Percentiles rank a stretch among this genome's conserved stretches.
Evolutionary conservation across 2,329 filamentous ascomycete species (phyloP).

Genomic region (Cercospora citrullina): DNA sequence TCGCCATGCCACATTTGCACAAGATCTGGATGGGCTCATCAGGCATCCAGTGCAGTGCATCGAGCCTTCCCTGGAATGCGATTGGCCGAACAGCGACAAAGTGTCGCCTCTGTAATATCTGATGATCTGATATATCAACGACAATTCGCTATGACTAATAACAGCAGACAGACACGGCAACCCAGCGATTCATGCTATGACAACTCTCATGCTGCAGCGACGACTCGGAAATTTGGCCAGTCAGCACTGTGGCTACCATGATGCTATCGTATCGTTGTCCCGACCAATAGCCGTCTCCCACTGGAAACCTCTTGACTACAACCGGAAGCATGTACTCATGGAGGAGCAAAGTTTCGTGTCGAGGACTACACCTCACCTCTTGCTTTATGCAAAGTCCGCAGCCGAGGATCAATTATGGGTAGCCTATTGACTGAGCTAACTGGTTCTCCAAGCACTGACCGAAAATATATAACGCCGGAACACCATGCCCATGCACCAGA

Average conservation of each 20-base stretch:
- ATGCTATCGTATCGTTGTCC: background rate
- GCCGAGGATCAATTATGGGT: background rate
- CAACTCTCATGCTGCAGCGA: background rate
- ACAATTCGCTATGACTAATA: background rate
- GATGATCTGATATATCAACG: background rate
- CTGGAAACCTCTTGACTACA: background rate
- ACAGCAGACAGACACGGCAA: background rate
- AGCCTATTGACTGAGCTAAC: background rate
- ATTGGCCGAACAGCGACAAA: background rate
- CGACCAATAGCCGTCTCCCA: background rate
- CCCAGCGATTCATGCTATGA: background rate
- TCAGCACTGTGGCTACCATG: background rate
- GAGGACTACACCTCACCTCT: background rate
- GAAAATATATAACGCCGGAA: background rate
- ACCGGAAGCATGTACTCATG: background rate
- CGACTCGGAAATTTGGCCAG: background rate
- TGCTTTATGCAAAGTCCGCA: background rate
- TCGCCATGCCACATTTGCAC: background rate
- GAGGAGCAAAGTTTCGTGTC: background rate
- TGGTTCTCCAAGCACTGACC: background rate
- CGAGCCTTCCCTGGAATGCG: background rate
- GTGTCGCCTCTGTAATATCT: background rate
- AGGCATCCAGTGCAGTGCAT: background rate
- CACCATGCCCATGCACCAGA: background rate
- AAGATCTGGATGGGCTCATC: background rate